These are phyloP conservation scores for Boeremia lycopersici DNA, from an alignment of 2,329 filamentous ascomycete species.

Conservation along the genomic window DNA sequence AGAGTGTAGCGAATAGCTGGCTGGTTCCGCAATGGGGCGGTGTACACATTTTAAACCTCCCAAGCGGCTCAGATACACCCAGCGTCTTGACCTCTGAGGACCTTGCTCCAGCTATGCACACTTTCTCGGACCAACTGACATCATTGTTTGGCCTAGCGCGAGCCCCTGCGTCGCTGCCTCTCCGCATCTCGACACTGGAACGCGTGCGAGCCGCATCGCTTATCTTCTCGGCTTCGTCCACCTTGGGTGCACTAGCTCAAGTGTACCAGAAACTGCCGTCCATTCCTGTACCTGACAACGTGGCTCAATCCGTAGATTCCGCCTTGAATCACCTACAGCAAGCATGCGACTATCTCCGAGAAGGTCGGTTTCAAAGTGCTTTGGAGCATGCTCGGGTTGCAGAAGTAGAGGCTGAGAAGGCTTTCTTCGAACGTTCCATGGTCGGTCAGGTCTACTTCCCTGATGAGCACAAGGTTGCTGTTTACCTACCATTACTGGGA, in stretches of 20 bases:
- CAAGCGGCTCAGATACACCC: slow-evolving; percentile 40
- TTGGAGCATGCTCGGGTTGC: slow-evolving; percentile 82
- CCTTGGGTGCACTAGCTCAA: slow-evolving; percentile 88
- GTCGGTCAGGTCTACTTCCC: slow-evolving; percentile 98
- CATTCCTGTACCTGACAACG: slow-evolving; percentile 87
- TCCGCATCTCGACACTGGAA: slow-evolving; percentile 82
- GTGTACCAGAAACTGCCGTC: slow-evolving; percentile 80
- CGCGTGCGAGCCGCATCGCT: slow-evolving; percentile 86
- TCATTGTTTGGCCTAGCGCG: slow-evolving; percentile 85
- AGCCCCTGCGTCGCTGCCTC: slow-evolving; percentile 76
- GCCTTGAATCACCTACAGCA: slow-evolving; percentile 78
- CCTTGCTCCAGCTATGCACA: slow-evolving; percentile 81
- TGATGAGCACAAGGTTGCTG: slow-evolving; percentile 96
- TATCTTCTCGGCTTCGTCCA: slow-evolving; percentile 87
- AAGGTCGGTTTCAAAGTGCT: slow-evolving; percentile 67
- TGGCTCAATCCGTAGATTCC: slow-evolving; percentile 82
- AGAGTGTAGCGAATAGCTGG: slow-evolving; percentile 75
- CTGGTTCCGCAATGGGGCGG: slow-evolving; percentile 96
- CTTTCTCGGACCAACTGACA: slow-evolving; percentile 88
- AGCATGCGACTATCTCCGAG: slow-evolving; percentile 73
- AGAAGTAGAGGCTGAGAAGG: slow-evolving; percentile 86
- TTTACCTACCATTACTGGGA: slow-evolving; percentile 89
- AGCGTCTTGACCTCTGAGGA: slow-evolving; percentile 66
- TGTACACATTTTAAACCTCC: slow-evolving; percentile 71
- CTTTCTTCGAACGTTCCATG: slow-evolving; percentile 99